Evolutionary conservation across 2,329 filamentous ascomycete genomes (phyloP).

Genomic region (Aureobasidium uvarum): DNA sequence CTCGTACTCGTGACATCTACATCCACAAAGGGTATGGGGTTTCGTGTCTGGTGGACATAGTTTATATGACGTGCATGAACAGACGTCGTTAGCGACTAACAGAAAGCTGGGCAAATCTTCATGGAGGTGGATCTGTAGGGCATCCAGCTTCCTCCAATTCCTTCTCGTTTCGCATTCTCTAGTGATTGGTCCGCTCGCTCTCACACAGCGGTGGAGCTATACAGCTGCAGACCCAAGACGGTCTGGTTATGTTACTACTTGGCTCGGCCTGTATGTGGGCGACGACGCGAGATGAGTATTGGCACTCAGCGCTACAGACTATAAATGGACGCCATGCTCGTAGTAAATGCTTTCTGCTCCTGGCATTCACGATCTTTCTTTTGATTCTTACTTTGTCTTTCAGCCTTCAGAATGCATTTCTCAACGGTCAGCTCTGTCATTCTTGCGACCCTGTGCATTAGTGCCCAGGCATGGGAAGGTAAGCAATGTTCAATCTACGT

Average conservation of each 20-base stretch:
- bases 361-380: too few relatives aligned
- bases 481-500: neutral
- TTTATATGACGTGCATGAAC: too few relatives aligned
- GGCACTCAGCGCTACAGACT: neutral
- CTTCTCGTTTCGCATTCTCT: neutral
- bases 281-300: too few relatives aligned
- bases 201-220: neutral
- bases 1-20: neutral
- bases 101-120: neutral
- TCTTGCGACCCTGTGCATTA: neutral
- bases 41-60: too few relatives aligned
- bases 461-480: neutral
- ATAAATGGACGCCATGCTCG: neutral
- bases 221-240: neutral
- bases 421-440: neutral
- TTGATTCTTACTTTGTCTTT: neutral
- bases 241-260: neutral
- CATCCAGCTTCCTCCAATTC: neutral
- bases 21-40: too few relatives aligned
- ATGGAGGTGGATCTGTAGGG: neutral
- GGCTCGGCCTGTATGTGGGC: too few relatives aligned
- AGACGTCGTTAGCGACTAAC: neutral
- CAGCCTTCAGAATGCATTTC: neutral
- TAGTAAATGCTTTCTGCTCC: neutral
- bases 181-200: neutral